Conservation (phyloP, 1,284 basidiomycete species). For the Ganoderma sinense region DNA sequence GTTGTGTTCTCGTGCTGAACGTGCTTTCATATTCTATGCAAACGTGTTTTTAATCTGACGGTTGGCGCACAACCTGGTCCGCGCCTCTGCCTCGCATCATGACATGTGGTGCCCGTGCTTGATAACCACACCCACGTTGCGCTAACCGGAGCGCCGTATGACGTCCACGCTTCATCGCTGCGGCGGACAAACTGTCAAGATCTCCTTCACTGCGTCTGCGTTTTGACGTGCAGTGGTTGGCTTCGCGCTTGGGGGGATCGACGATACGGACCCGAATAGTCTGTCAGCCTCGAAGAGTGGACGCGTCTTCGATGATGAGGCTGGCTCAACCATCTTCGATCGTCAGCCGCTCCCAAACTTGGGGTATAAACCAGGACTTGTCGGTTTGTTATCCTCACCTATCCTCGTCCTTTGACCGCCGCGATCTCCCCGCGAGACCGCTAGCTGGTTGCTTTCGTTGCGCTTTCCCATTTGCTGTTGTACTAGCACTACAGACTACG, state of each 20-base stretch:
- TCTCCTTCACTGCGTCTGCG: background rate
- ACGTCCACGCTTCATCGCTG: background rate
- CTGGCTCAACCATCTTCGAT: background rate
- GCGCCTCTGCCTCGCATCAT: background rate
- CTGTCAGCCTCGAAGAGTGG: slow-evolving; percentile 2
- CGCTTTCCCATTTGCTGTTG: slow-evolving; percentile 29
- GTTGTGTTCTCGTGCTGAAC: background rate
- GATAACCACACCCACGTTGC: background rate
- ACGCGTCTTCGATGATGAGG: background rate
- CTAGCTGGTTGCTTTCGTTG: slow-evolving; percentile 20
- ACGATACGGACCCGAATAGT: slow-evolving; percentile 3
- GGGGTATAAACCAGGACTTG: background rate
- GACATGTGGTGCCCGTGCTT: background rate
- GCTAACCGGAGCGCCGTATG: background rate
- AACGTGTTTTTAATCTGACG: background rate
- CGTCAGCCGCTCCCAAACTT: slow-evolving; percentile 1
- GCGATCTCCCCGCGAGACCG: slow-evolving; percentile 29
- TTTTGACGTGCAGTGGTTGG: background rate
- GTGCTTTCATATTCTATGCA: background rate
- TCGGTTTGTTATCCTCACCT: too few species aligned
- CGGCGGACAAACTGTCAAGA: background rate
- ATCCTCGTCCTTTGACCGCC: slow-evolving; percentile 26
- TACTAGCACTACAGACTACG: slow-evolving; percentile 31
- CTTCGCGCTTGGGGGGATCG: background rate
- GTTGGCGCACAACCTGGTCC: background rate